Percentiles rank a stretch among this genome's conserved stretches.
Conservation (phyloP, 202 grass and related monocot species). For the Dendrocalamus latiflorus region DNA sequence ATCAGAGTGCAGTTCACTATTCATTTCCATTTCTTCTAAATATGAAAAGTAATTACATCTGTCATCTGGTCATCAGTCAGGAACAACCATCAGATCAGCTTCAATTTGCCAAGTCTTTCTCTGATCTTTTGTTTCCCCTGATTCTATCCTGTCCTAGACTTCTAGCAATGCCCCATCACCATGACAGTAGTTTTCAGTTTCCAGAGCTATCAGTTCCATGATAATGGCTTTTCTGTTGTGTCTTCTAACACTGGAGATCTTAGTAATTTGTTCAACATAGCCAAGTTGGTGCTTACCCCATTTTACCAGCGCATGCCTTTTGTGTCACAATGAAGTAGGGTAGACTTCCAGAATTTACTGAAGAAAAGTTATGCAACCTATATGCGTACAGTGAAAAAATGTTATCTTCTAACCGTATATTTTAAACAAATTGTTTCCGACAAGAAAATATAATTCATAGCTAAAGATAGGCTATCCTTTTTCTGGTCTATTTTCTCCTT, state of each 20-base stretch:
- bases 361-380: not conserved
- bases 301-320: not conserved
- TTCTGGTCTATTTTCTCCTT: not conserved
- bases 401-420: not conserved
- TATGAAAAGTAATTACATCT: not conserved
- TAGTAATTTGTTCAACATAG: not conserved
- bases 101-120: not conserved
- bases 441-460: not conserved
- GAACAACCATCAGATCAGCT: not conserved
- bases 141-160: not conserved
- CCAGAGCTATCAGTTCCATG: not conserved
- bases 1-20: not conserved
- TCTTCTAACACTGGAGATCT: not conserved
- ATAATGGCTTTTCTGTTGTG: not conserved
- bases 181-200: not conserved
- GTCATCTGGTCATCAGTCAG: not conserved
- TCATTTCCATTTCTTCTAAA: not conserved
- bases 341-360: not conserved
- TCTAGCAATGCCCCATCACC: not conserved
- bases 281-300: not conserved
- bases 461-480: slow-evolving; percentile 1
- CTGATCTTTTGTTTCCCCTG: not conserved
- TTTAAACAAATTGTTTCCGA: not conserved
- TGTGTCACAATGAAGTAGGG: not conserved
- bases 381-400: not conserved